These are phyloP conservation scores for Bifiguratus adelaidae DNA, from an alignment of 192 early-diverging fungal species.

Conservation along the genomic window DNA sequence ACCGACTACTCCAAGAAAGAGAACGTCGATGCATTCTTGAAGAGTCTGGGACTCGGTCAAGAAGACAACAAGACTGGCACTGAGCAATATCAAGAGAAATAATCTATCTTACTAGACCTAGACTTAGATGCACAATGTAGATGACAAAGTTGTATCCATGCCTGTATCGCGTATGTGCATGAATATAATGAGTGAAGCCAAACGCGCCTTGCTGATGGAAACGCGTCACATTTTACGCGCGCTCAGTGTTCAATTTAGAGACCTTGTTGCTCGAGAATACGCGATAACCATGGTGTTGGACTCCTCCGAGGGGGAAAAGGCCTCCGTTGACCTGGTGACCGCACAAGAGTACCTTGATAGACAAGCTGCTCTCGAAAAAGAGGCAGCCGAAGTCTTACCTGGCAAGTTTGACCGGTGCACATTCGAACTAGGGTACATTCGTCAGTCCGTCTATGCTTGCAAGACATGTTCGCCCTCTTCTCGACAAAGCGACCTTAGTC, in stretches of 20 bases:
- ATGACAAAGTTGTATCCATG: too few relatives aligned
- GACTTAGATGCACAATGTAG: too few relatives aligned
- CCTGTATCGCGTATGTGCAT: too few relatives aligned
- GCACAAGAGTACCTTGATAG: constrained; percentile 23
- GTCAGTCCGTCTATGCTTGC: constrained; percentile 76
- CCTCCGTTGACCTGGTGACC: too few relatives aligned
- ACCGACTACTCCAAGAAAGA: too few relatives aligned
- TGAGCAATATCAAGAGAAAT: too few relatives aligned
- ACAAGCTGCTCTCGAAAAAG: constrained; percentile 23
- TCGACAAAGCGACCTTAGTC: constrained; percentile 11
- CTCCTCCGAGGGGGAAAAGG: constrained; percentile 9
- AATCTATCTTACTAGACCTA: too few relatives aligned
- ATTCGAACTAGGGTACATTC: constrained; percentile 59
- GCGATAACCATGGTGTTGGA: neutral
- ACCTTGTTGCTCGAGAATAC: too few relatives aligned
- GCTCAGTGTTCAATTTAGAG: neutral
- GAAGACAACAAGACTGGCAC: too few relatives aligned
- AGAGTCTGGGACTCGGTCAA: too few relatives aligned
- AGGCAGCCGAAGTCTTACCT: constrained; percentile 44
- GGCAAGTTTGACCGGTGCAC: constrained; percentile 70
- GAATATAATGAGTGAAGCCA: too few relatives aligned
- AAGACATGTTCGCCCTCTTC: constrained; percentile 59
- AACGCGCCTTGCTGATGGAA: neutral
- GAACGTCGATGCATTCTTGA: too few relatives aligned
- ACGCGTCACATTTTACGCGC: neutral